Evolutionary conservation across 169 alveolate genomes (phyloP), one percentile per base, ranked within the genome.

Genomic region (Theileria orientalis): DNA sequence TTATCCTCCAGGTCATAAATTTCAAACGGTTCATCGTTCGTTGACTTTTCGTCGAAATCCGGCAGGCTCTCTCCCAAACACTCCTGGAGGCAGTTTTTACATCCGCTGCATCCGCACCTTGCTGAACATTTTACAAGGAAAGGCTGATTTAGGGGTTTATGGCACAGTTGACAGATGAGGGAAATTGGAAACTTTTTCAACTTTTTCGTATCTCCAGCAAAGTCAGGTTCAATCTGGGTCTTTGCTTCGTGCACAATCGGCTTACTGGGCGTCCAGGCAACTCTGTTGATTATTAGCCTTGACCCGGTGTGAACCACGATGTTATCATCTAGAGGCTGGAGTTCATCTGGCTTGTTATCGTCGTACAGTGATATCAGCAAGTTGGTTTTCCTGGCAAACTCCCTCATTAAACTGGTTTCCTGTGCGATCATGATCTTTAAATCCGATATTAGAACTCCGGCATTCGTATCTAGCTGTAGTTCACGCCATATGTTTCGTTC

Each of bases 401-500:
- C 87, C 44, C 75, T 49, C 23, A 73, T 67, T 47, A 79, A 51
- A 46, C 78, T 71, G 27, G 85, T 71, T 32, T 79, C 87, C 59
- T 79, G 84, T 1, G 87, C 87, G 19, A 79, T 64, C 56, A 71
- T 13, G 25, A 79, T 79, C 51, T 79, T 79, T n/a, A 79, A 59
- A 46, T 79, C 87, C 3, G 87, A 79, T 2, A 79, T 77, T 68
- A 79, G 67, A 0, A 79, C 29, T 2, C 87, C 87, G 13, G 70
- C 68, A 9, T 52, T 25, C 16, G 52, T 63, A 32, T 72, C 84
- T 33, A 71, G 27, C 59, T 79, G 68, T 7, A 79, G 59, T 41
- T 79, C 87, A 52, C 87, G 87, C 87, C 87, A 79, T 35, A 79
- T 79, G 56, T 76, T 70, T 41, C 84, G 84, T 33, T 79, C 87